Percentiles rank a stretch among this genome's conserved stretches.
phyloP scores from a whole-genome alignment of 1,139 yeast genomes.

The Saccharomyces hybrid region DNA sequence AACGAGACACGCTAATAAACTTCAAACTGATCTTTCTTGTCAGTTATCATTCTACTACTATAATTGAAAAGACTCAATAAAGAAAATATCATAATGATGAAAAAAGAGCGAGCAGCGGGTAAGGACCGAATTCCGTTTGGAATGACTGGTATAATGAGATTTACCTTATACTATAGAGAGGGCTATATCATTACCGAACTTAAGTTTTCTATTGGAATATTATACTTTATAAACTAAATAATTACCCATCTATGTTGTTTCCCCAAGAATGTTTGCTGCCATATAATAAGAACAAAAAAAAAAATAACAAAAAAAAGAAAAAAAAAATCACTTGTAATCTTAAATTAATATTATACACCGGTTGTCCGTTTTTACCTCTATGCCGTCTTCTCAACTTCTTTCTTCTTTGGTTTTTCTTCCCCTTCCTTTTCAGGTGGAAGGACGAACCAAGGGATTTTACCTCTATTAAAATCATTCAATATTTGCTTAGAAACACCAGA shows the following conservation, averaged over 20 bases:
- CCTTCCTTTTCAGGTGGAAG: constrained; percentile 69
- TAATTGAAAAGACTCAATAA: background rate
- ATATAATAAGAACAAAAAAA: background rate
- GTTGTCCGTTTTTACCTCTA: constrained; percentile 2
- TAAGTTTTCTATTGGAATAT: background rate
- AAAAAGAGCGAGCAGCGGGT: background rate
- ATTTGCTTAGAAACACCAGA: constrained; percentile 85
- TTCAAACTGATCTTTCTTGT: background rate
- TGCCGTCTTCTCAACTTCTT: background rate
- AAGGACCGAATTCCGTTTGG: background rate
- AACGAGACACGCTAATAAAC: background rate
- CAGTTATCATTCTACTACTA: background rate
- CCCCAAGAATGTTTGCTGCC: background rate
- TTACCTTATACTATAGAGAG: background rate
- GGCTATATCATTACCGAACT: background rate
- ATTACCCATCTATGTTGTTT: background rate
- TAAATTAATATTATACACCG: constrained; percentile 2
- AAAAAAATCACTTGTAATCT: constrained; percentile 5
- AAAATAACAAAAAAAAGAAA: constrained; percentile 1
- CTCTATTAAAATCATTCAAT: constrained; percentile 90
- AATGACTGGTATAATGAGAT: background rate
- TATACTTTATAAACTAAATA: background rate
- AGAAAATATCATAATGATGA: background rate
- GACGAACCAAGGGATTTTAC: constrained; percentile 96
- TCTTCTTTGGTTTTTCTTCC: constrained; percentile 33